Evolutionary conservation across 129 eudicot genomes (phyloP).

Genomic region (Arctium minus): DNA sequence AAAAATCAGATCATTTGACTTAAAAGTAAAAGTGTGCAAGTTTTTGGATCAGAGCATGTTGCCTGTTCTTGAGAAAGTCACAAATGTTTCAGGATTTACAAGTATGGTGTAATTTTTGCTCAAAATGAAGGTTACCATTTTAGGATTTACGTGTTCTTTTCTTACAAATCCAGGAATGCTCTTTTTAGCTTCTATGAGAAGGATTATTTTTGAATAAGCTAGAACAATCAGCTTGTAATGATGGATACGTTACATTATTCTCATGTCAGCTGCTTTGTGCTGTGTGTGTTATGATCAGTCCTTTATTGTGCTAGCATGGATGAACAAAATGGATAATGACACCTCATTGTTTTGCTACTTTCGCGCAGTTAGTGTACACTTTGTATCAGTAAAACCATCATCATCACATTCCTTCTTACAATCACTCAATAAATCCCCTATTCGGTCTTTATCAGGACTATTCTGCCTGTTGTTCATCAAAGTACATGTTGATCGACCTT

Average conservation of each 20-base stretch:
- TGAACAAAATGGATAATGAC: background rate
- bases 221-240: background rate
- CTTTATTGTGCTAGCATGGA: background rate
- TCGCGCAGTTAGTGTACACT: background rate
- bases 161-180: background rate
- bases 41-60: background rate
- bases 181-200: background rate
- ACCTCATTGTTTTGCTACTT: background rate
- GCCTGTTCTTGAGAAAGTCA: background rate
- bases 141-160: background rate
- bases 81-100: background rate
- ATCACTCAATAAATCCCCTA: background rate
- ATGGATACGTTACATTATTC: background rate
- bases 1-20: background rate
- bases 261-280: background rate
- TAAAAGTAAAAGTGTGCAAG: background rate
- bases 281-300: background rate
- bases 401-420: background rate
- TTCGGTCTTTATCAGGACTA: background rate
- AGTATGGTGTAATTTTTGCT: background rate
- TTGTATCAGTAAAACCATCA: background rate
- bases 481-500: background rate
- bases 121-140: background rate
- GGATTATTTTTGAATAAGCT: background rate
- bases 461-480: background rate